Evolutionary conservation across 2,329 filamentous ascomycete species (phyloP), one percentile per base, ranked within the genome.

Genomic region (Calonectria crousiana): DNA sequence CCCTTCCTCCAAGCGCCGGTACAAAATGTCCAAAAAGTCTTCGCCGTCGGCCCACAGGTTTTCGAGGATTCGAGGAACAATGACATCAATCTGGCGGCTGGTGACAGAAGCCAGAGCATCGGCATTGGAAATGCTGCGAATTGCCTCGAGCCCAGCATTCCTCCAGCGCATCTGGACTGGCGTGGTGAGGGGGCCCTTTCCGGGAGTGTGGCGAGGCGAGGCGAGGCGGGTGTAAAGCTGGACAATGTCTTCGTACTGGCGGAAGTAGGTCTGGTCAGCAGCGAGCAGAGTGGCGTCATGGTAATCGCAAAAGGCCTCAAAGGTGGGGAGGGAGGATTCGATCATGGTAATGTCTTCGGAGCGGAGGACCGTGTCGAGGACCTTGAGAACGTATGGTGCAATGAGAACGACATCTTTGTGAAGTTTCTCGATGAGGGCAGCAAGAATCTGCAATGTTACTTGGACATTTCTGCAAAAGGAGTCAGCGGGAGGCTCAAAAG

Each of bases 261-360:
- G 90, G 41, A 96, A 90, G 83, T 97, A 98, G 74, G 92, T 91
- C 82, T 95, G 94, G 82, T 98, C 96, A 74, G 95, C 95, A 34
- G 95, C 93, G 69, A 98, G 91, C 11, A 93, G 93, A 41, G 95
- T 94, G 72, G 93, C 93, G 81, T 98, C 96, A 84, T 98, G 95
- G 86, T 98, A 91, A 74, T 92, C 91, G 87, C 96, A 98, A 82
- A 98, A 97, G 30, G 93, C 93, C 80, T 96, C 93, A 83, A 98
- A 98, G 4, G 95, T 95, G 3, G 93, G 91, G 76, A 98, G 90
- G 3, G 95, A 97, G 44, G 96, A 95, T 86, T 98, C 96, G 75
- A 98, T 93, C 92, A 98, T 95, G 78, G 94, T 95, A 76, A 98
- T 94, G 84, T 98, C 95, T 84, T 93, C 92, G 76, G 95, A 97